phyloP scores from a whole-genome alignment of 1,284 basidiomycete species.

The Trametes sp. region DNA sequence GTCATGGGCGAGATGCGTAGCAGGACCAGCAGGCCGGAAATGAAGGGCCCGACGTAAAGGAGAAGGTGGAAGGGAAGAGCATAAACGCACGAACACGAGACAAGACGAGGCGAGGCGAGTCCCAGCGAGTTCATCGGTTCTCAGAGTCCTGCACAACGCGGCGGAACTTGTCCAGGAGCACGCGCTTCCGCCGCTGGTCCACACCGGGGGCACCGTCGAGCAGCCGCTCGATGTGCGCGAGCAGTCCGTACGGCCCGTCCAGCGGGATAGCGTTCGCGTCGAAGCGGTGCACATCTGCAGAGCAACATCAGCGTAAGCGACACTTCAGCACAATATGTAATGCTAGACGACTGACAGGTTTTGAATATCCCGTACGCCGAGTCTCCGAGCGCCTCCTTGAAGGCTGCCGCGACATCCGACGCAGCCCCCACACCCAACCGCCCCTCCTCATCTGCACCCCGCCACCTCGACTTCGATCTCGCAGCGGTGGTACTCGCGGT shows the following conservation, averaged over 20 bases:
- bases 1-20: slow-evolving; percentile 17
- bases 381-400: slow-evolving; percentile 66
- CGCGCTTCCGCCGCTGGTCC: slow-evolving; percentile 54
- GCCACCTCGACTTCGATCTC: slow-evolving; percentile 41
- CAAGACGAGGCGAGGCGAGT: neutral
- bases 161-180: slow-evolving; percentile 66
- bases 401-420: slow-evolving; percentile 66
- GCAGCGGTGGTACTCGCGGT: slow-evolving; percentile 28
- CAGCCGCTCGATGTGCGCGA: slow-evolving; percentile 66
- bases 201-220: slow-evolving; percentile 55
- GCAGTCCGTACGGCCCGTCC: slow-evolving; percentile 72
- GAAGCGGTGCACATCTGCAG: slow-evolving; percentile 57
- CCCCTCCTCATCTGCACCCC: slow-evolving; percentile 42
- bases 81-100: slow-evolving; percentile 17
- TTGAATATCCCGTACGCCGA: slow-evolving; percentile 71
- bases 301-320: slow-evolving; percentile 11
- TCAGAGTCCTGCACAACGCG: slow-evolving; percentile 62
- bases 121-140: slow-evolving; percentile 48
- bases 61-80: slow-evolving; percentile 2
- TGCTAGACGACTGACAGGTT: slow-evolving; percentile 59
- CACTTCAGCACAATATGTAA: slow-evolving; percentile 13
- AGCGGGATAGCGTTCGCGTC: slow-evolving; percentile 78
- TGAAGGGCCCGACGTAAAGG: slow-evolving; percentile 22
- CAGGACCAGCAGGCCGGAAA: slow-evolving; percentile 23
- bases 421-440: slow-evolving; percentile 46